phyloP scores from a whole-genome alignment of 257 asterid genomes.

The Gentiana dahurica region DNA sequence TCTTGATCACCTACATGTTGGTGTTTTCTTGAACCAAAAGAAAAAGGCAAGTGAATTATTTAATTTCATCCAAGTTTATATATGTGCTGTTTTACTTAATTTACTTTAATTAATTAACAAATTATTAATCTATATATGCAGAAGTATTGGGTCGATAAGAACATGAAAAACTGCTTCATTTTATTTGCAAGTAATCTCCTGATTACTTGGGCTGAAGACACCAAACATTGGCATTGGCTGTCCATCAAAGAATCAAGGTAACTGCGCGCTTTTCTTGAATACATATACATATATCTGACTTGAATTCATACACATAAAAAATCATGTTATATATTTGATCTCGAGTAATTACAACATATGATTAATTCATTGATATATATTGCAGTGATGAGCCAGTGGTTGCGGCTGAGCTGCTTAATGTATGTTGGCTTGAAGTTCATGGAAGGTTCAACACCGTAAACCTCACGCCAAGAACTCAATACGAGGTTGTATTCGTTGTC shows the following conservation, averaged over 20 bases:
- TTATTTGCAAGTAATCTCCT: slow-evolving; percentile 54
- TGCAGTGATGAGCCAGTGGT: slow-evolving; percentile 40
- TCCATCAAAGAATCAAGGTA: slow-evolving; percentile 51
- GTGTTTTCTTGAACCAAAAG: slow-evolving; percentile 56
- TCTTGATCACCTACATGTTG: slow-evolving; percentile 40
- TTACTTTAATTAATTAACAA: background rate
- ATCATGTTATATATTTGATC: background rate
- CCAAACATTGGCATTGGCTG: slow-evolving; percentile 55
- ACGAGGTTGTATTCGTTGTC: slow-evolving; percentile 48
- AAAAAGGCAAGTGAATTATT: slow-evolving; percentile 38
- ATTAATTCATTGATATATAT: background rate
- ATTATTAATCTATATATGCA: slow-evolving; percentile 24
- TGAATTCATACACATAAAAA: background rate
- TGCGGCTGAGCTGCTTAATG: slow-evolving; percentile 55
- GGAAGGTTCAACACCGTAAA: slow-evolving; percentile 51
- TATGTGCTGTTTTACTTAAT: background rate
- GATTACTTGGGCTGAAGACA: slow-evolving; percentile 63
- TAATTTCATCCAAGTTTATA: background rate
- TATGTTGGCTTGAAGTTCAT: slow-evolving; percentile 85
- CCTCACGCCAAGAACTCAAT: slow-evolving; percentile 48
- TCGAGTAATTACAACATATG: background rate
- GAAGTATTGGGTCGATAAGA: slow-evolving; percentile 72
- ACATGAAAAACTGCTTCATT: slow-evolving; percentile 53
- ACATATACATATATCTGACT: too few relatives aligned
- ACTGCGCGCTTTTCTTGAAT: background rate